phyloP scores from a whole-genome alignment of 768 basidiomycete species.

The Ramaria sp. region DNA sequence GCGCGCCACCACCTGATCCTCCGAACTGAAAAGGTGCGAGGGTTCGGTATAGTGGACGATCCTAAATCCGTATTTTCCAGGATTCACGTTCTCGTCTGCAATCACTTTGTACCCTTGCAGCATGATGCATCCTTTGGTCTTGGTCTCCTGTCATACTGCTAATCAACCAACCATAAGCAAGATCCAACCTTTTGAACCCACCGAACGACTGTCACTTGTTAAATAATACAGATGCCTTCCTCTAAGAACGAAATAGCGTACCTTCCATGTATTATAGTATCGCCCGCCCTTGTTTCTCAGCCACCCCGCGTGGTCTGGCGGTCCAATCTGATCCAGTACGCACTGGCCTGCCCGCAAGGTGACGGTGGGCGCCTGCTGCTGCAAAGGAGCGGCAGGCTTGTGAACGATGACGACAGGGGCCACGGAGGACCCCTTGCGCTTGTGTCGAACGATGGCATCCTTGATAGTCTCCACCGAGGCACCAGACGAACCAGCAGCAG shows the following conservation, averaged over 20 bases:
- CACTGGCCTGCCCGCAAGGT: slow-evolving; percentile 40
- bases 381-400: not conserved
- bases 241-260: slow-evolving; percentile 84
- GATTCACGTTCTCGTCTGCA: slow-evolving; percentile 84
- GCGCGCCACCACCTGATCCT: slow-evolving; percentile 71
- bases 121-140: slow-evolving; percentile 94
- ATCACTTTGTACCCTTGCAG: slow-evolving; percentile 87
- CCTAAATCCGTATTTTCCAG: slow-evolving; percentile 91
- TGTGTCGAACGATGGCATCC: slow-evolving; percentile 36
- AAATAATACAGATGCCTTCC: slow-evolving; percentile 86
- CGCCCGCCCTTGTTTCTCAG: slow-evolving; percentile 93
- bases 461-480: not conserved
- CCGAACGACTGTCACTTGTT: slow-evolving; percentile 57
- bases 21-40: slow-evolving; percentile 84
- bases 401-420: not conserved
- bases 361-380: slow-evolving; percentile 3
- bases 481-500: too few relatives aligned
- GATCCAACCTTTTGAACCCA: slow-evolving; percentile 16
- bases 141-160: slow-evolving; percentile 55
- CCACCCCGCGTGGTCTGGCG: slow-evolving; percentile 84
- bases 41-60: slow-evolving; percentile 84
- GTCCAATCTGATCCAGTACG: slow-evolving; percentile 84
- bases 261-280: slow-evolving; percentile 91
- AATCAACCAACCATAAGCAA: not conserved
- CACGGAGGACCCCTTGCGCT: slow-evolving; percentile 25